Base-by-base conservation (phyloP, 768 basidiomycete species). In the Lentinula detonsa region DNA sequence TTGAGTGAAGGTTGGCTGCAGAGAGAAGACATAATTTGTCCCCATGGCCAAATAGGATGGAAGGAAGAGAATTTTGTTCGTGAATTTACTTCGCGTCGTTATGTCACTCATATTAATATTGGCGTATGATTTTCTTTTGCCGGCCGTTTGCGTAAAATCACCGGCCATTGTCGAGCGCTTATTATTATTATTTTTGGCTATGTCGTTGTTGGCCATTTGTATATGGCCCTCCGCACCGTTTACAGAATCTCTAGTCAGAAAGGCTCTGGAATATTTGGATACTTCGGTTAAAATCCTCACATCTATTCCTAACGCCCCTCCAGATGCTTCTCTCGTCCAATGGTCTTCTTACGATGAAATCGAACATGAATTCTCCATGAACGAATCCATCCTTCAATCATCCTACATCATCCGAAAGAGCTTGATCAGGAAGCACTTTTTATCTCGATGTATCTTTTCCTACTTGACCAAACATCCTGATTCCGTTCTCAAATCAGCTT, bases 1-100 rank as follows among this genome's bases (percentile, higher is more conserved):
- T 70, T 98, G 95, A 0, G 95, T 97, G 74, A 99, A 99, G 1
- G 93, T 95, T 21, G 90, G 91, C 66, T 90, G 85, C 46, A 92
- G 77, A 39, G 87, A 86, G 66, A 91, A 82, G 52, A 91, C 70
- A 74, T 86, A 87, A 69, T 81, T 84, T 66, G 71, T 72, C 54
- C 76, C 76, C 85, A 82, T 81, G 35, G 61, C 59, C 31, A 31
- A 31, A 37, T 28, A 28, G 3, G 28, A 28, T 28, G 28, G 48
- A 46, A 39, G 37, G 23, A 40, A 28, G 15, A 31, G 23, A 21
- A 6, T 16, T 28, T 11, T 8, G 33, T 16, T 50, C 5, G 49
- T 48, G 50, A 61, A 54, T 35, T 37, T 46, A 48, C 35, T n/a
- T 51, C 43, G 48, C 48, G 59, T 62, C 62, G 53, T 49, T 43